A percentile compares a stretch with the other conserved stretches of the same genome.
Evolutionary conservation across 140 eudicot genomes (phyloP).

Genomic region (Cichorium intybus): DNA sequence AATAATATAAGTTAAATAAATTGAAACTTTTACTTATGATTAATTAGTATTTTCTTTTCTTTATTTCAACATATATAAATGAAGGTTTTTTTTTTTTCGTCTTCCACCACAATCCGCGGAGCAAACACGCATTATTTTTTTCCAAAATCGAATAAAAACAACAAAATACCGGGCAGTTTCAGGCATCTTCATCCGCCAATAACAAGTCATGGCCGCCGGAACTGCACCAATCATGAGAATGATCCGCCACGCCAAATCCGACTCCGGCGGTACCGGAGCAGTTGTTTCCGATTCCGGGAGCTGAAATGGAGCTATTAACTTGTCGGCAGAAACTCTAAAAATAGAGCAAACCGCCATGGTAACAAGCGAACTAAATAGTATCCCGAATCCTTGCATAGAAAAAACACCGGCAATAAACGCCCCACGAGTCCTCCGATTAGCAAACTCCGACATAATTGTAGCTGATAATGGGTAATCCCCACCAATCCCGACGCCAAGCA

Average conservation of each 20-base stretch:
- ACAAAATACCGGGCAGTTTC: constrained; percentile 54
- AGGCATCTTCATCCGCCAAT: constrained; percentile 83
- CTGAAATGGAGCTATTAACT: constrained; percentile 11
- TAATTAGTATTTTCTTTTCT: too few species aligned
- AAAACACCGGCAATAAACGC: constrained; percentile 61
- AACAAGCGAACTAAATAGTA: constrained; percentile 45
- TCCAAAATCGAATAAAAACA: background rate
- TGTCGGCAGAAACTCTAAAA: constrained; percentile 23
- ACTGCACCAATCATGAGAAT: constrained; percentile 65
- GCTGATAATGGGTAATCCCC: constrained; percentile 71
- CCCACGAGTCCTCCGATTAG: constrained; percentile 54
- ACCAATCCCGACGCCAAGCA: constrained; percentile 57
- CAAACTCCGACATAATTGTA: constrained; percentile 62
- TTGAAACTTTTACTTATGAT: too few species aligned
- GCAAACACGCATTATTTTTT: too few species aligned
- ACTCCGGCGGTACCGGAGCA: constrained; percentile 33
- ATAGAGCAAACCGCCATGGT: constrained; percentile 45
- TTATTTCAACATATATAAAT: too few species aligned
- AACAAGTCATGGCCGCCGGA: constrained; percentile 65
- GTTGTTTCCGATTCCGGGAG: background rate
- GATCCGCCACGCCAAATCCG: constrained; percentile 65
- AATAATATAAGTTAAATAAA: too few species aligned
- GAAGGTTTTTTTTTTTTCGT: too few species aligned
- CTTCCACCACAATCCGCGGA: too few species aligned
- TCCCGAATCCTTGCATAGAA: constrained; percentile 72